phyloP scores from a whole-genome alignment of 1,284 basidiomycete species.

The Irpex sp. region DNA sequence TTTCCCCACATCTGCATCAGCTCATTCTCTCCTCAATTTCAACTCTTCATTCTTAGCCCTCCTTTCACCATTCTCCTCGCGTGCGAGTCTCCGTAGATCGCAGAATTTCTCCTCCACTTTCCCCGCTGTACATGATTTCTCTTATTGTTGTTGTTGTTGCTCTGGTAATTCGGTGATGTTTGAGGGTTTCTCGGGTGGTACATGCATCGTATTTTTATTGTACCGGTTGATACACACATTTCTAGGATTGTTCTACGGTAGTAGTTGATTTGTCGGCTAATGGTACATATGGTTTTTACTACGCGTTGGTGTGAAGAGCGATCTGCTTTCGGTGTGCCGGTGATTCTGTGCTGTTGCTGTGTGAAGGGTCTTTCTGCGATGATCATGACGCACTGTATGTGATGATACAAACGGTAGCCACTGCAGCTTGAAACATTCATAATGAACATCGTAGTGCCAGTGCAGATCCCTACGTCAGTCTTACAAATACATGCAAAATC shows the following conservation, averaged over 20 bases:
- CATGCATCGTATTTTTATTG: not conserved
- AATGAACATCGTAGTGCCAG: not conserved
- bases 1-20: not conserved
- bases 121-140: not conserved
- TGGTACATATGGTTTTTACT: not conserved
- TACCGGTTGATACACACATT: not conserved
- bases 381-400: not conserved
- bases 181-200: not conserved
- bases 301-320: not conserved
- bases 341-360: not conserved
- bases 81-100: not conserved
- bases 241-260: not conserved
- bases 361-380: not conserved
- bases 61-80: not conserved
- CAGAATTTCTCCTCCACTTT: not conserved
- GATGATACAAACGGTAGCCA: not conserved
- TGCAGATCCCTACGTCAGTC: not conserved
- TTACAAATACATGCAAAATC: not conserved
- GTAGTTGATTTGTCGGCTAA: not conserved
- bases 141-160: not conserved
- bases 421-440: too few species aligned
- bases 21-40: not conserved
- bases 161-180: not conserved
- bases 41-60: not conserved
- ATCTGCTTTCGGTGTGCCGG: not conserved